phyloP scores from a whole-genome alignment of 2,329 filamentous ascomycete genomes.

The Geosmithia putterillii region DNA sequence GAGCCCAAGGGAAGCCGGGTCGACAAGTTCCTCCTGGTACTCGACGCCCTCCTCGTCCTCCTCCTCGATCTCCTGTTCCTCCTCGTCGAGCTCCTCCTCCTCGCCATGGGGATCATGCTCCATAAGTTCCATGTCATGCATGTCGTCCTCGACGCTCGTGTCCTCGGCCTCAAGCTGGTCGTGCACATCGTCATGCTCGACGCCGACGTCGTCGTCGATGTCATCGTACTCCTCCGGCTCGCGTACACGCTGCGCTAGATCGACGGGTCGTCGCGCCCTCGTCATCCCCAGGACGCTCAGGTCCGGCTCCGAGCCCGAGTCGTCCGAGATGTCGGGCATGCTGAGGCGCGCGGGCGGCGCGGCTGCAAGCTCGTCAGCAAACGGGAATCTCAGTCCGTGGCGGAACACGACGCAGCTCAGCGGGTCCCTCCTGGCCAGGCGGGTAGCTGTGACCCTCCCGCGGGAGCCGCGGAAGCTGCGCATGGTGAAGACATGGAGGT shows the following conservation, averaged over 20 bases:
- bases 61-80: slow-evolving; percentile 22
- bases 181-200: slow-evolving; percentile 11
- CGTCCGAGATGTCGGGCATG: slow-evolving; percentile 21
- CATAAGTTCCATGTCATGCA: slow-evolving; percentile 11
- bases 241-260: slow-evolving; percentile 5
- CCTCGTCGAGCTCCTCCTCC: slow-evolving; percentile 22
- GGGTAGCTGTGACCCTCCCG: not conserved
- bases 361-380: not conserved
- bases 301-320: slow-evolving; percentile 22
- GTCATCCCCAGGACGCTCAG: slow-evolving; percentile 21
- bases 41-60: slow-evolving; percentile 18
- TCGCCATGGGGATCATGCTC: slow-evolving; percentile 14
- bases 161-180: slow-evolving; percentile 19
- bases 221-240: not conserved
- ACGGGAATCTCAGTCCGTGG: not conserved
- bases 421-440: not conserved
- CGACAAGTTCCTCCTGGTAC: slow-evolving; percentile 28
- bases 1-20: slow-evolving; percentile 41
- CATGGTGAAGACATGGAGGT: slow-evolving; percentile 3
- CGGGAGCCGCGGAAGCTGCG: not conserved
- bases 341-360: slow-evolving; percentile 18
- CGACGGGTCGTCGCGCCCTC: not conserved
- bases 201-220: slow-evolving; percentile 11
- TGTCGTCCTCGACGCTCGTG: slow-evolving; percentile 6
- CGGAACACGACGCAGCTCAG: not conserved